Conservation (phyloP, 2,329 filamentous ascomycete species). For the Aspergillus ruber region DNA sequence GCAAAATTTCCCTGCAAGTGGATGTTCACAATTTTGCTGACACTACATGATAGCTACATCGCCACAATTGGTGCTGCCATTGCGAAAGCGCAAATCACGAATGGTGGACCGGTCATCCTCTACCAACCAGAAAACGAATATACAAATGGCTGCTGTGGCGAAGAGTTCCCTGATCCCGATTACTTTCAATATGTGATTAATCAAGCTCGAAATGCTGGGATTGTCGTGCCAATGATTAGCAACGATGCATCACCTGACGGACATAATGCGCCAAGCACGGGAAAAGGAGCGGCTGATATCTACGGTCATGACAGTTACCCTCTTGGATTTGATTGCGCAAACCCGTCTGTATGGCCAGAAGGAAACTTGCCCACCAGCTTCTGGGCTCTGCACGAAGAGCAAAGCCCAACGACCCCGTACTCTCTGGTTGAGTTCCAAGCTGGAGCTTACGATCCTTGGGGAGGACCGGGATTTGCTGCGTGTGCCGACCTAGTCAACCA, state of each 20-base stretch:
- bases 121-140: slow-evolving; percentile 82
- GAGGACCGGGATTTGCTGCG: slow-evolving; percentile 61
- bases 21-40: neutral
- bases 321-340: slow-evolving; percentile 41
- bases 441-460: slow-evolving; percentile 68
- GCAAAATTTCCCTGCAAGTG: neutral
- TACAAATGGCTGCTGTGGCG: slow-evolving; percentile 43
- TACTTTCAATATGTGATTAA: slow-evolving; percentile 68
- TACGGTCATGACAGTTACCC: slow-evolving; percentile 63
- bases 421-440: slow-evolving; percentile 64
- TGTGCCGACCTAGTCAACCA: slow-evolving; percentile 61
- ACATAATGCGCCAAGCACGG: slow-evolving; percentile 59
- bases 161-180: slow-evolving; percentile 57
- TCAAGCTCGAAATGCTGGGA: slow-evolving; percentile 60
- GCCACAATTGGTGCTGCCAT: slow-evolving; percentile 58
- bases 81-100: slow-evolving; percentile 71
- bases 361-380: slow-evolving; percentile 52
- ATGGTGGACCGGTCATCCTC: slow-evolving; percentile 72
- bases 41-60: slow-evolving; percentile 47
- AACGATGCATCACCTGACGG: slow-evolving; percentile 62
- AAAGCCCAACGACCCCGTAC: slow-evolving; percentile 62
- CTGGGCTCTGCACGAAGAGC: slow-evolving; percentile 47
- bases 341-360: slow-evolving; percentile 57
- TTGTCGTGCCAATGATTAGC: slow-evolving; percentile 67
- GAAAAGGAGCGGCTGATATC: slow-evolving; percentile 53